Percentiles rank a stretch among this genome's conserved stretches.
These are phyloP conservation scores for Tolypocladium paradoxum DNA, from an alignment of 2,329 filamentous ascomycete genomes.

Conservation along the genomic window DNA sequence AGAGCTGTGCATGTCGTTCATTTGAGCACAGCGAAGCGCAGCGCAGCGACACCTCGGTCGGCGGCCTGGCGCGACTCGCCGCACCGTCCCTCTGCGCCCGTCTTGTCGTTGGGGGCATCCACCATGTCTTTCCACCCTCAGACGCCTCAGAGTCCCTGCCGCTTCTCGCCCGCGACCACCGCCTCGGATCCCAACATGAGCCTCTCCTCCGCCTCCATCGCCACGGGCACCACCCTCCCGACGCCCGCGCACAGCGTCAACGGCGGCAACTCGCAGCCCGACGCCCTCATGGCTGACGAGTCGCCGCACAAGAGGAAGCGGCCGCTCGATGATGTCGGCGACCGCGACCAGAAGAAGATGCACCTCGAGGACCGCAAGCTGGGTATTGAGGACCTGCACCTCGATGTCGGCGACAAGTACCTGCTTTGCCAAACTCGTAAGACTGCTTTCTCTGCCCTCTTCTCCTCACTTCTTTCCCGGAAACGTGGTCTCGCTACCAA, in stretches of 20 bases:
- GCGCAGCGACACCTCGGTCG: slow-evolving; percentile 22
- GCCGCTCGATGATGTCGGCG: slow-evolving; percentile 41
- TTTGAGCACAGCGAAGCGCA: too few species aligned
- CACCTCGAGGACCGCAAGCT: slow-evolving; percentile 50
- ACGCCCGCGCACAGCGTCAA: slow-evolving; percentile 54
- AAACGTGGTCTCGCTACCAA: not conserved
- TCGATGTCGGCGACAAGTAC: slow-evolving; percentile 57
- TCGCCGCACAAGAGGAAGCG: slow-evolving; percentile 54
- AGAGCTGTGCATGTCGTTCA: too few species aligned
- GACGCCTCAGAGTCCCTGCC: slow-evolving; percentile 57
- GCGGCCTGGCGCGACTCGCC: slow-evolving; percentile 21
- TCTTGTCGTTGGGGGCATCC: slow-evolving; percentile 9
- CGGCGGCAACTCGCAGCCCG: slow-evolving; percentile 36
- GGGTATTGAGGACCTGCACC: slow-evolving; percentile 53
- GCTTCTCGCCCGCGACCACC: slow-evolving; percentile 42
- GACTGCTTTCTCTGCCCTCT: slow-evolving; percentile 37
- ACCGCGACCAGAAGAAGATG: slow-evolving; percentile 49
- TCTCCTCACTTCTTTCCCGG: slow-evolving; percentile 6
- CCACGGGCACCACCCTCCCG: slow-evolving; percentile 41
- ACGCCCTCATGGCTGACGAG: slow-evolving; percentile 38
- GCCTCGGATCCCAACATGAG: slow-evolving; percentile 39
- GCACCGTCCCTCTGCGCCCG: slow-evolving; percentile 8
- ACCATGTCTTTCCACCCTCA: slow-evolving; percentile 58
- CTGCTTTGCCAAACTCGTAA: slow-evolving; percentile 58
- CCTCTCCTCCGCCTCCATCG: slow-evolving; percentile 36